Percentiles rank a stretch among this genome's conserved stretches.
Evolutionary conservation across 108 stramenopile genomes (phyloP).

Genomic region (Aurantiochytrium sp.): DNA sequence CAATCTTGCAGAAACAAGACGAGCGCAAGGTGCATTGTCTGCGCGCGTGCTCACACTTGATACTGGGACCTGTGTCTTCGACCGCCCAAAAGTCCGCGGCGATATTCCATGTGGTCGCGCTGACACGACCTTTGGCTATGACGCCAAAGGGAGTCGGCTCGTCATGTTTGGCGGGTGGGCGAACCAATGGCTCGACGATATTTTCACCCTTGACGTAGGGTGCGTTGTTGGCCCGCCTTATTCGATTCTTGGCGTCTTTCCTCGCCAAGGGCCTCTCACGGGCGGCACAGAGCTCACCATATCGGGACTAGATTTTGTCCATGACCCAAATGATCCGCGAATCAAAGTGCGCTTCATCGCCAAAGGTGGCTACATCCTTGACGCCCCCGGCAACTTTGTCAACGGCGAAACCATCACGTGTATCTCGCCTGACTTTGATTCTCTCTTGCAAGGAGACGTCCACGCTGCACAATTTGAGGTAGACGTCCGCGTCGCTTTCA

Average conservation of each 20-base stretch:
- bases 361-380: slow-evolving; percentile 44
- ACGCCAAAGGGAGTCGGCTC: slow-evolving; percentile 38
- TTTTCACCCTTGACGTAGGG: slow-evolving; percentile 51
- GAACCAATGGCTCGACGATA: slow-evolving; percentile 60
- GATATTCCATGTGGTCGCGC: slow-evolving; percentile 51
- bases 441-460: slow-evolving; percentile 32
- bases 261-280: slow-evolving; percentile 59
- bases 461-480: not conserved
- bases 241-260: slow-evolving; percentile 40
- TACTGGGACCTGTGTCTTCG: slow-evolving; percentile 46
- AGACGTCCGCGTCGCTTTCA: slow-evolving; percentile 58
- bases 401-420: slow-evolving; percentile 48
- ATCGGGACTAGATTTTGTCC: slow-evolving; percentile 54
- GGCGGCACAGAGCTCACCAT: slow-evolving; percentile 48
- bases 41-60: slow-evolving; percentile 59
- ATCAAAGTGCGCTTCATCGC: slow-evolving; percentile 55
- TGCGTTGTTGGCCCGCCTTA: slow-evolving; percentile 73
- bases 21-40: slow-evolving; percentile 47
- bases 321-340: slow-evolving; percentile 13
- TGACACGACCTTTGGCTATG: slow-evolving; percentile 57
- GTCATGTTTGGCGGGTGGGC: slow-evolving; percentile 72
- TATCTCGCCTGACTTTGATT: slow-evolving; percentile 59
- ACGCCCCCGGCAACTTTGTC: slow-evolving; percentile 46
- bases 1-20: slow-evolving; percentile 30
- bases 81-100: slow-evolving; percentile 38